Base-by-base conservation (phyloP, 2,329 filamentous ascomycete species). In the Fusarium annulatum region DNA sequence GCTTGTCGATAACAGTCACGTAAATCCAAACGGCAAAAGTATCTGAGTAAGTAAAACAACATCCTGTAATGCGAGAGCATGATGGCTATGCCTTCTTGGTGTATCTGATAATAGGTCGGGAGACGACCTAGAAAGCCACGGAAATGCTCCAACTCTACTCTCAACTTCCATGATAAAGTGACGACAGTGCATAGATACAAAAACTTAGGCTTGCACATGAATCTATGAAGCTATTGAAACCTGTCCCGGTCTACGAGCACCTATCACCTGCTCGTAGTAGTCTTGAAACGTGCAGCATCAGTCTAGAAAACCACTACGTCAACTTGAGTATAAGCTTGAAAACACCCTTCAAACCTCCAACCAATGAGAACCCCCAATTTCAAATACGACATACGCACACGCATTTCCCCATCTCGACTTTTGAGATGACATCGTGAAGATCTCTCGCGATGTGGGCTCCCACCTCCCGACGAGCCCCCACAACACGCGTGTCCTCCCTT, bases 381-480 rank as follows among this genome's bases (percentile, higher is more conserved):
- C 21, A 34, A 45, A 49, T 58, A 34, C 19, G 5, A 30, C 53
- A 4, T 11, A 28, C 61, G 36, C 12, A 39, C 30, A 60, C 30
- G 23, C 7, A 48, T 23, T 21, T 28, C 43, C 23, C 12, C 15
- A 39, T n/a, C 36, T 34, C 16, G 36, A 6, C 51, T 19, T 12
- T 16, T 6, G 23, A 53, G 38, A 43, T 49, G 43, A 28, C 36
- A 63, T 49, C 14, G 33, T n/a, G 42, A 43, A 33, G 12, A 30
- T 64, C 43, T 21, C n/a, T 64, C 67, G 66, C n/a, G 67, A 70
- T 59, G 67, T 69, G 67, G 67, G 60, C 45, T 48, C 19, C 19
- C 28, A 43, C 67, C n/a, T 43, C 53, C 41, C 39, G 34, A 36
- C 19, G 5, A 28, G 16, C 52, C 33, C 41, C 65, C 65, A 53